A percentile compares a stretch with the other conserved stretches of the same genome.
Evolutionary conservation across 1,284 basidiomycete genomes (phyloP).

Genomic region (Trametes pubescens): DNA sequence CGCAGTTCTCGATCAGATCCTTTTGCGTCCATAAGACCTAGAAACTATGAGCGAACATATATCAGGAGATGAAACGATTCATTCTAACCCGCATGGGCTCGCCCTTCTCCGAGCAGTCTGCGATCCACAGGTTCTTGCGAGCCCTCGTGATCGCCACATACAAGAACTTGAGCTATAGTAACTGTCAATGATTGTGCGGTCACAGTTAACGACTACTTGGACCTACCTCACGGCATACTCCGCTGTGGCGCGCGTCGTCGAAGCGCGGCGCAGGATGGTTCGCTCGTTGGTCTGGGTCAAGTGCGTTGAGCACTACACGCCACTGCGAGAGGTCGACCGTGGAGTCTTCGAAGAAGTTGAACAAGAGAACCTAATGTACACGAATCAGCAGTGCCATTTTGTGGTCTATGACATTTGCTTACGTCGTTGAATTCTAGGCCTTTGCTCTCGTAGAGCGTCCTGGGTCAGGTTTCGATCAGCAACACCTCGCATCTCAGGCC

Average conservation of each 20-base stretch:
- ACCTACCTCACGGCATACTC: constrained; percentile 65
- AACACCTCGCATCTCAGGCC: constrained; percentile 56
- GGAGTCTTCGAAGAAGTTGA: constrained; percentile 77
- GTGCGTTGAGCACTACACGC: constrained; percentile 63
- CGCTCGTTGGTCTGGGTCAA: constrained; percentile 32
- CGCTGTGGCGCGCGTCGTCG: constrained; percentile 60
- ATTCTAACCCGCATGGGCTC: constrained; percentile 64
- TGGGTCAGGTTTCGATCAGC: constrained; percentile 35
- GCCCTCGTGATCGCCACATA: constrained; percentile 79
- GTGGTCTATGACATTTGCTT: constrained; percentile 28
- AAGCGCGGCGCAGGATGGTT: constrained; percentile 54
- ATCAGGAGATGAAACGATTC: neutral
- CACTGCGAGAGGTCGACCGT: constrained; percentile 58
- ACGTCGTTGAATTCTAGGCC: constrained; percentile 80
- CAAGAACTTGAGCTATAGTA: constrained; percentile 63
- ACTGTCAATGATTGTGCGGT: neutral
- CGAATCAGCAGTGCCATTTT: neutral
- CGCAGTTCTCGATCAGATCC: constrained; percentile 52
- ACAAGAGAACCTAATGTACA: constrained; percentile 65
- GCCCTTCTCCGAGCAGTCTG: constrained; percentile 63
- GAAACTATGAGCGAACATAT: neutral
- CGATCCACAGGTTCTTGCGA: constrained; percentile 72
- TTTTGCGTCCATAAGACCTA: constrained; percentile 40
- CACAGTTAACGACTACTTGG: constrained; percentile 11
- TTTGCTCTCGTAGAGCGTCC: constrained; percentile 79